Base-by-base conservation (phyloP, 2,329 filamentous ascomycete genomes). In the Ophiostoma ips region DNA sequence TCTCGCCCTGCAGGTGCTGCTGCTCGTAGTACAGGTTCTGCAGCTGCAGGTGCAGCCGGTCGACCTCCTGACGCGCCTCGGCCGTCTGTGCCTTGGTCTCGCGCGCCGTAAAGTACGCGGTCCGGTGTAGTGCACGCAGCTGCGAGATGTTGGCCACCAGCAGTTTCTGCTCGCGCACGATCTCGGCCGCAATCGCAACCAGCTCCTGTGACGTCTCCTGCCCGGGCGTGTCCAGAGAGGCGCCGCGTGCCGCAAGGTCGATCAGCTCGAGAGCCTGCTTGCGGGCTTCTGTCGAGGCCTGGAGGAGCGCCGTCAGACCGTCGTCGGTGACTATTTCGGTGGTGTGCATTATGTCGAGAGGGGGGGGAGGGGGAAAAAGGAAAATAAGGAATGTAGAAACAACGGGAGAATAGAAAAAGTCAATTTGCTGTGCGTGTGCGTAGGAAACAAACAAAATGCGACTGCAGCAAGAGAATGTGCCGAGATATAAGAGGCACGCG, bases 1-100 rank as follows among this genome's bases (percentile, higher is more conserved):
- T 96, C 67, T 98, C 92, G 46, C 86, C 86, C 56, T 85, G 80
- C 50, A 98, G 70, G 65, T 95, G 88, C 50, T 87, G 75, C 68
- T 96, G 89, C 66, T 98, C 90, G 62, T 98, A 98, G 64, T 92
- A 94, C 8, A 98, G 70, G 61, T 98, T 98, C 66, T 96, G 90
- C 50, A 98, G 73, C 61, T 94, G 86, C 35, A 98, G 73, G 63
- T 96, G 89, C 54, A 98, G 72, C 46, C 83, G 79, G 63, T 98
- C 92, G 56, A 96, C 87, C 66, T 95, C 87, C 59, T 90, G 85
- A 46, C 89, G 80, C 46, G 84, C 85, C 64, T 95, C 87, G 30
- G 87, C 84, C 1, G 92, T 96, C 58, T 79, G 72, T 49, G 84
- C 73, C 64, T 96, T 96, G 13, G 89, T 95, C 58, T 87, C 80